A percentile compares a stretch with the other conserved stretches of the same genome.
phyloP scores from a whole-genome alignment of 1,284 basidiomycete species.

The Pisolithus thermaeus region DNA sequence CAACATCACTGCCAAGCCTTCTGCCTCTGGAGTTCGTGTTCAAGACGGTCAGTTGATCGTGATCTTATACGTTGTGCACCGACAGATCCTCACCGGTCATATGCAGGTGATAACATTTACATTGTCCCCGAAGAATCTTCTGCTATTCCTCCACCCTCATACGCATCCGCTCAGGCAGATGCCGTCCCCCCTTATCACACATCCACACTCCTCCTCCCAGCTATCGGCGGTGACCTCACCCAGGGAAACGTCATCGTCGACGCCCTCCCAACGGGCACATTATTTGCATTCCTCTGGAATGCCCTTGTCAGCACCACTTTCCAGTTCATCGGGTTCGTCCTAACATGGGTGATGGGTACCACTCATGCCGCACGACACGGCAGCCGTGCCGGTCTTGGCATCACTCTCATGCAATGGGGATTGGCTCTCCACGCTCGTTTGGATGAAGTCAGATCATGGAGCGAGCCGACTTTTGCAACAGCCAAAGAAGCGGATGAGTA shows the following conservation, averaged over 20 bases:
- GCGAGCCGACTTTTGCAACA: constrained; percentile 34
- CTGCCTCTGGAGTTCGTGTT: constrained; percentile 46
- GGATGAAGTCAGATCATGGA: constrained; percentile 26
- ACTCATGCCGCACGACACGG: constrained; percentile 96
- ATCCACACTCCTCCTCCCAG: constrained; percentile 84
- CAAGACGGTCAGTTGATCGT: constrained; percentile 50
- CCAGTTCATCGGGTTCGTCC: constrained; percentile 95
- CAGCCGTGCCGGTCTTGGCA: constrained; percentile 88
- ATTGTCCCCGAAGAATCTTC: constrained; percentile 76
- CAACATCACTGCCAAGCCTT: constrained; percentile 91
- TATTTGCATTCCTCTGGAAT: constrained; percentile 91
- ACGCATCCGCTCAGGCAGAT: constrained; percentile 88
- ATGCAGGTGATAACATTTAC: constrained; percentile 62
- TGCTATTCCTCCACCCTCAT: constrained; percentile 82
- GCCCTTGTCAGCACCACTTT: constrained; percentile 92
- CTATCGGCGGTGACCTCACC: constrained; percentile 22
- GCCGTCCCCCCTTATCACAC: constrained; percentile 98
- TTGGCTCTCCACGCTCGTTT: constrained; percentile 66
- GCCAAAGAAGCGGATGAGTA: constrained; percentile 47
- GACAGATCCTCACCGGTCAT: constrained; percentile 3
- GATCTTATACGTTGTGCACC: neutral
- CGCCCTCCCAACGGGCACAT: constrained; percentile 67
- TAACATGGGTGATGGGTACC: constrained; percentile 90
- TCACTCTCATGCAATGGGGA: constrained; percentile 94
- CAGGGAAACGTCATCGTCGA: constrained; percentile 73